Conservation (phyloP, 257 asterid species). For the Fraxinus quadrangulata region DNA sequence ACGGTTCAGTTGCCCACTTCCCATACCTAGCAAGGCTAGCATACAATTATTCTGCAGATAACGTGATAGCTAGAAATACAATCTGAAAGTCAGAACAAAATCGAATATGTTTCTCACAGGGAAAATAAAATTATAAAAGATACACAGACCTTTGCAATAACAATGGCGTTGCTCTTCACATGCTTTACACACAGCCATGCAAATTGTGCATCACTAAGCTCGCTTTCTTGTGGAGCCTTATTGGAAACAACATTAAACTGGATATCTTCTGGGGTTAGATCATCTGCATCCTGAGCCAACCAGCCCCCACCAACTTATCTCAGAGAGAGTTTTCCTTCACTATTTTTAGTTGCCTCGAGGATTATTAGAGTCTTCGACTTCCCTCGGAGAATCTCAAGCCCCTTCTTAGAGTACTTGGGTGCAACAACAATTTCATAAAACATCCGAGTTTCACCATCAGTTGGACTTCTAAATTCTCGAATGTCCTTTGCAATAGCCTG, state of each 20-base stretch:
- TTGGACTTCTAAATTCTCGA: slow-evolving; percentile 91
- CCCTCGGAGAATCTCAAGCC: slow-evolving; percentile 92
- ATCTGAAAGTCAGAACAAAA: background rate
- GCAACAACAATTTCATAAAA: slow-evolving; percentile 94
- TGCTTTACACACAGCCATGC: slow-evolving; percentile 97
- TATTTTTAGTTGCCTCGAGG: slow-evolving; percentile 79
- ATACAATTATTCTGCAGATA: slow-evolving; percentile 63
- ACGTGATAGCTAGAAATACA: background rate
- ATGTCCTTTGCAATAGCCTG: slow-evolving; percentile 91
- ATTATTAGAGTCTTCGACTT: slow-evolving; percentile 91
- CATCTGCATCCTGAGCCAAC: slow-evolving; percentile 97
- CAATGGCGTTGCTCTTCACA: slow-evolving; percentile 95
- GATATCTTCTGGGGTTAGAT: slow-evolving; percentile 78
- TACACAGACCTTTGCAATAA: slow-evolving; percentile 69
- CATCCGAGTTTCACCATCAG: slow-evolving; percentile 89
- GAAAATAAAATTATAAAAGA: background rate
- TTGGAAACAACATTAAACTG: slow-evolving; percentile 65
- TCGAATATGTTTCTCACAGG: background rate
- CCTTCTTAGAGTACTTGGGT: slow-evolving; percentile 76
- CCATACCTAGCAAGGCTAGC: slow-evolving; percentile 67
- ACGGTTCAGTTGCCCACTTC: slow-evolving; percentile 97
- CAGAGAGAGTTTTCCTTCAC: slow-evolving; percentile 74
- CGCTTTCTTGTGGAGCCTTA: slow-evolving; percentile 63
- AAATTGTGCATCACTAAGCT: slow-evolving; percentile 73
- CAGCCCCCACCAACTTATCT: slow-evolving; percentile 99